Percentiles rank a stretch among this genome's conserved stretches.
These are phyloP conservation scores for Pyrenochaeta sp. DNA, from an alignment of 2,329 filamentous ascomycete species.

Conservation along the genomic window DNA sequence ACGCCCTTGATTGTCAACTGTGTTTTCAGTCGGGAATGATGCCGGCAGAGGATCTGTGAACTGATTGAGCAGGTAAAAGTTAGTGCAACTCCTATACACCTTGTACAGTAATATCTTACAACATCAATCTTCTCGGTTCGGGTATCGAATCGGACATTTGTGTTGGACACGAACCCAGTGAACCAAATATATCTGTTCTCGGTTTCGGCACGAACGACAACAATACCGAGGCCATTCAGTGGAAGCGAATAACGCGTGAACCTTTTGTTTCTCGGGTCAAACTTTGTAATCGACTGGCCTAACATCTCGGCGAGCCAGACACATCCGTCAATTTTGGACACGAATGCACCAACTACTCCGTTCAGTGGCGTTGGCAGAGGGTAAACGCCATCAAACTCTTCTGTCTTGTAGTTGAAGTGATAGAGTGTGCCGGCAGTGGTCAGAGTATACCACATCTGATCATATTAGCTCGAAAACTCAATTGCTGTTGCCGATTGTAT, in stretches of 20 bases:
- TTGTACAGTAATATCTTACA: constrained; percentile 9
- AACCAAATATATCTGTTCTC: constrained; percentile 18
- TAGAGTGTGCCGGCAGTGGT: constrained; percentile 16
- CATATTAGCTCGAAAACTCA: too few species aligned
- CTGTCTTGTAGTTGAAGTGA: constrained; percentile 17
- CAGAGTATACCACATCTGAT: constrained; percentile 17
- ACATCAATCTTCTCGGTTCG: constrained; percentile 16
- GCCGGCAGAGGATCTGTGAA: neutral
- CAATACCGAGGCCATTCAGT: constrained; percentile 8
- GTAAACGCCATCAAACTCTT: constrained; percentile 16
- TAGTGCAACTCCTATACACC: neutral
- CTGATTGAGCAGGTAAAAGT: too few species aligned
- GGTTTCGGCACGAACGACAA: constrained; percentile 14
- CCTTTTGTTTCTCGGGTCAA: constrained; percentile 10
- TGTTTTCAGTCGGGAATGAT: constrained; percentile 15
- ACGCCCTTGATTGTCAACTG: constrained; percentile 11
- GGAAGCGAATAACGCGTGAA: constrained; percentile 18
- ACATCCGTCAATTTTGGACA: constrained; percentile 16
- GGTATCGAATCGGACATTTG: constrained; percentile 20
- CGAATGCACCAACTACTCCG: constrained; percentile 11
- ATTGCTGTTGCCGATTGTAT: neutral
- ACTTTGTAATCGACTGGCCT: constrained; percentile 17
- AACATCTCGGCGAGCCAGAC: constrained; percentile 18
- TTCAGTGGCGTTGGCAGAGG: constrained; percentile 16
- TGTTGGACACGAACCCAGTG: constrained; percentile 17